Percentiles rank a stretch among this genome's conserved stretches.
Evolutionary conservation across 2,329 filamentous ascomycete genomes (phyloP).

Genomic region (Taxawa tesnikishii): DNA sequence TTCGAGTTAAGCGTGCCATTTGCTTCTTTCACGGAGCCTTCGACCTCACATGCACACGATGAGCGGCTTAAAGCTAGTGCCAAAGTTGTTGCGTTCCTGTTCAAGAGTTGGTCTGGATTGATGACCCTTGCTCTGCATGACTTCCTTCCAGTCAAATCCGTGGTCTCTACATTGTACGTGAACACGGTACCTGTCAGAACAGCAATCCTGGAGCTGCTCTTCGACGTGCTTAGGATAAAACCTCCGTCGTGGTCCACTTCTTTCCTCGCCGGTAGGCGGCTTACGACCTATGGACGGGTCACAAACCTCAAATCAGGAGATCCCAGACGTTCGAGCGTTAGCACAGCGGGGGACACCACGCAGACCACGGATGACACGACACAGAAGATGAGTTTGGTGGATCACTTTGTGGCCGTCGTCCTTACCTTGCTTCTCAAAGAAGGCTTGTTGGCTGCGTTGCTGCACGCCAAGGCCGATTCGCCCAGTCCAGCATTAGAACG

Average conservation of each 20-base stretch:
- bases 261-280: conserved; percentile 78
- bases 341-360: conserved; percentile 37
- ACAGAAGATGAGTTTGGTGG: conserved; percentile 61
- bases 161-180: conserved; percentile 55
- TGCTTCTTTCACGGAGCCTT: conserved; percentile 81
- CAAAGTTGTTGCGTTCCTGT: conserved; percentile 78
- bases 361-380: conserved; percentile 56
- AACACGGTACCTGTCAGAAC: conserved; percentile 48
- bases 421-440: conserved; percentile 75
- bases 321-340: too few species aligned
- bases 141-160: conserved; percentile 70
- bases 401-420: conserved; percentile 86
- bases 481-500: conserved; percentile 62
- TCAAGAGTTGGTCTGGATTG: conserved; percentile 89
- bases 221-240: conserved; percentile 77
- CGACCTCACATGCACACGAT: conserved; percentile 41
- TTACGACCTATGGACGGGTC: conserved; percentile 95
- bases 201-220: conserved; percentile 78
- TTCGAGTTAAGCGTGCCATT: conserved; percentile 80
- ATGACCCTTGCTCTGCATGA: conserved; percentile 81
- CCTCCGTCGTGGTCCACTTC: conserved; percentile 90
- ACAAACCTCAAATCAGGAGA: conserved; percentile 73
- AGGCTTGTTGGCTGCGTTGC: conserved; percentile 46
- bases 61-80: conserved; percentile 72
- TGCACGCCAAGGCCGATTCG: conserved; percentile 53